Conservation (phyloP, 805 yeast genomes). For the Yamadazyma scolyti region DNA sequence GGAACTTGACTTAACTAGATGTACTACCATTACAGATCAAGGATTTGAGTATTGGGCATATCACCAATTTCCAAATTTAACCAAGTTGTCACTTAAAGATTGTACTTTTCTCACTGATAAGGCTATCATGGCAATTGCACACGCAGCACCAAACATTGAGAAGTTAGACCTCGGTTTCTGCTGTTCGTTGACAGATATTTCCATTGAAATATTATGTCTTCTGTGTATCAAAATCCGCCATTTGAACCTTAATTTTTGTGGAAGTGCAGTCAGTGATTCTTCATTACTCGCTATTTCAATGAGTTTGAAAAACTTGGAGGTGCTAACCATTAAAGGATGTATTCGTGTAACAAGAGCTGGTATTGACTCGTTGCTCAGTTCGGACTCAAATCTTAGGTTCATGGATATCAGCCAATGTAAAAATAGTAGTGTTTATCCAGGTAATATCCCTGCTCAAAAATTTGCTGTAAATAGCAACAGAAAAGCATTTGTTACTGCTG, state of each 20-base stretch:
- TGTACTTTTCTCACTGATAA: constrained; percentile 71
- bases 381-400: constrained; percentile 47
- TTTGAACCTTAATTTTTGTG: constrained; percentile 69
- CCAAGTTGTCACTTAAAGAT: constrained; percentile 55
- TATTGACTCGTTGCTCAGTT: constrained; percentile 60
- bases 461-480: constrained; percentile 50
- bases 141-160: constrained; percentile 56
- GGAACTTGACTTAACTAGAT: constrained; percentile 61
- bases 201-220: constrained; percentile 61
- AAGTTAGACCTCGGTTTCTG: constrained; percentile 66
- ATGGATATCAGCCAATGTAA: constrained; percentile 71
- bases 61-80: constrained; percentile 51
- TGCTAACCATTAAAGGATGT: constrained; percentile 62
- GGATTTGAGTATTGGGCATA: constrained; percentile 69
- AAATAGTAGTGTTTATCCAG: constrained; percentile 61
- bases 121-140: constrained; percentile 58
- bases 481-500: constrained; percentile 56
- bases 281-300: constrained; percentile 58
- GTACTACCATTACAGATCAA: constrained; percentile 73
- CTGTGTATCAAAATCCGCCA: constrained; percentile 57
- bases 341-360: constrained; percentile 76
- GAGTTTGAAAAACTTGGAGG: constrained; percentile 46
- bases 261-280: constrained; percentile 74
- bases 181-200: constrained; percentile 67
- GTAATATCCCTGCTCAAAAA: constrained; percentile 54